A percentile compares a stretch with the other conserved stretches of the same genome.
phyloP scores from a whole-genome alignment of 1,284 basidiomycete species.

The Ceratobasidium sp. region DNA sequence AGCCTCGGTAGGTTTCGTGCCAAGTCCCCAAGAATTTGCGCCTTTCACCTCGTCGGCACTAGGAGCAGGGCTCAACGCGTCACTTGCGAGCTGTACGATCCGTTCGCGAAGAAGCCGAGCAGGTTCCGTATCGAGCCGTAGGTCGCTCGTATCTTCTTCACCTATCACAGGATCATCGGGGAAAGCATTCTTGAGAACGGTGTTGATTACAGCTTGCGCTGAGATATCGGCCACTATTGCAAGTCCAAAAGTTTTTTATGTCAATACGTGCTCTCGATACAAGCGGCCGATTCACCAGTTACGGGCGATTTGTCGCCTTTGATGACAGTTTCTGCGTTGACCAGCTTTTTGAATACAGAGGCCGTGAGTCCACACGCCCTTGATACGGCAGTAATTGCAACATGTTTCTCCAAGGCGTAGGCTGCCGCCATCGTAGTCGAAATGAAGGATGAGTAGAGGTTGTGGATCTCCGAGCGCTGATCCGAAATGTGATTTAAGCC shows the following conservation, averaged over 20 bases:
- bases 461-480: not conserved
- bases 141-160: constrained; percentile 92
- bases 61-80: constrained; percentile 67
- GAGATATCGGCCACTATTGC: constrained; percentile 87
- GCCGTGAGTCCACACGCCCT: constrained; percentile 88
- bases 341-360: constrained; percentile 89
- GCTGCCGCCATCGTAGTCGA: constrained; percentile 56
- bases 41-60: constrained; percentile 68
- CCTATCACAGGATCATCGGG: constrained; percentile 92
- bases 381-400: constrained; percentile 91
- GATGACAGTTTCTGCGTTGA: constrained; percentile 87
- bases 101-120: constrained; percentile 67
- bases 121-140: constrained; percentile 69
- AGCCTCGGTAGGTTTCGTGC: constrained; percentile 60
- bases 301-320: constrained; percentile 98
- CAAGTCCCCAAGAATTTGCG: constrained; percentile 72
- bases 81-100: constrained; percentile 87
- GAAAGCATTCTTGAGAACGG: constrained; percentile 81
- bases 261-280: not conserved
- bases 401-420: constrained; percentile 69
- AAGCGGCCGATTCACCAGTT: constrained; percentile 71
- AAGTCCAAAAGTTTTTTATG: not conserved
- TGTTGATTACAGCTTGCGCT: constrained; percentile 90
- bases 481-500: not conserved
- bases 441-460: not conserved